A percentile compares a stretch with the other conserved stretches of the same genome.
Conservation (phyloP, 306 rosid species). For the Cicer yamashitae region DNA sequence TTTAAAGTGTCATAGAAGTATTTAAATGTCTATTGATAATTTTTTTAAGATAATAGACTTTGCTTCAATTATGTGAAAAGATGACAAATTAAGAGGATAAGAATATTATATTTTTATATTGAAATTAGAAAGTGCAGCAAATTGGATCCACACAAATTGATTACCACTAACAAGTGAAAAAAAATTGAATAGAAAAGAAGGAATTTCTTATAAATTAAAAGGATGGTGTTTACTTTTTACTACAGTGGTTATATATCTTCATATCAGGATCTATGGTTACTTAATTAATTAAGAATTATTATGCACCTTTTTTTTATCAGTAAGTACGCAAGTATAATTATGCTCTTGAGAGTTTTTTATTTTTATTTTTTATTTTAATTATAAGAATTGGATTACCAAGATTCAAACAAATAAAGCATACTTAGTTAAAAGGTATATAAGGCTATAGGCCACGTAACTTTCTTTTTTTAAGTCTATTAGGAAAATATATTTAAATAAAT, state of each 20-base stretch:
- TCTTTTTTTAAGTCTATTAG: too few relatives aligned
- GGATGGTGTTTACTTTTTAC: constrained; percentile 44
- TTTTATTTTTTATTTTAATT: too few relatives aligned
- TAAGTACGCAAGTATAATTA: constrained; percentile 51
- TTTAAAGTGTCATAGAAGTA: too few relatives aligned
- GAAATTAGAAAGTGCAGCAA: constrained; percentile 34
- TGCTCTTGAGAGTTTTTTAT: constrained; percentile 40
- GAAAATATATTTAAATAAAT: too few relatives aligned
- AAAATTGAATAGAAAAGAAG: neutral
- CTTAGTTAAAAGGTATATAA: too few relatives aligned
- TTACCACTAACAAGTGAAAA: constrained; percentile 25
- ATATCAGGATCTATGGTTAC: constrained; percentile 46
- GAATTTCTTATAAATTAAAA: neutral
- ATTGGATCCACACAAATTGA: constrained; percentile 48
- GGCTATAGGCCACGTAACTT: too few relatives aligned
- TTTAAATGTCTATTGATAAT: too few relatives aligned
- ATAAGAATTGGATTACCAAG: too few relatives aligned
- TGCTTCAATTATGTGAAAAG: constrained; percentile 34
- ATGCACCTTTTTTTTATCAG: constrained; percentile 41
- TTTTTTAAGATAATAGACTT: neutral
- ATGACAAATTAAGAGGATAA: constrained; percentile 42
- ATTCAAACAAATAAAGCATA: too few relatives aligned
- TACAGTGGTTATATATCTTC: constrained; percentile 50
- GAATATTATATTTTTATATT: constrained; percentile 22
- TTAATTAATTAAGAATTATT: constrained; percentile 50